Conservation (phyloP, 2,329 filamentous ascomycete genomes). For the Fusarium veterinarium region DNA sequence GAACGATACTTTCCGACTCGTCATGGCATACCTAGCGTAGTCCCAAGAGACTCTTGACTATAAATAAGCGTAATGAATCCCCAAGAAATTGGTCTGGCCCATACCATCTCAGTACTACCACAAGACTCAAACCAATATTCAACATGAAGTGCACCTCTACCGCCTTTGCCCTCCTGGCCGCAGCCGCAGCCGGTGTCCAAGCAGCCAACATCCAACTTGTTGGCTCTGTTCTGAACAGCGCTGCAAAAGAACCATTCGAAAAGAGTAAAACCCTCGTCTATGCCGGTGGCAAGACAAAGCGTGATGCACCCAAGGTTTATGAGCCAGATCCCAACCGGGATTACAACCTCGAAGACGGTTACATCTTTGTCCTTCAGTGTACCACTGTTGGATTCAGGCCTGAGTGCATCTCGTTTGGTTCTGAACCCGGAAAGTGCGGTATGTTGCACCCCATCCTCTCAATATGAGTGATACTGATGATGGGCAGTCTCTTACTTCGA, state of each 20-base stretch:
- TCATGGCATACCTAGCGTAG: not conserved
- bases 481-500: not conserved
- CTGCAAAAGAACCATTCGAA: not conserved
- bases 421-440: constrained; percentile 1
- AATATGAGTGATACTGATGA: not conserved
- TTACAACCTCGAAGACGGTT: not conserved
- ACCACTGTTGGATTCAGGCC: not conserved
- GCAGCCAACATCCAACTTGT: not conserved
- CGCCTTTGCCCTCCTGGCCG: not conserved
- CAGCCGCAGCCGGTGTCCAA: not conserved
- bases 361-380: not conserved
- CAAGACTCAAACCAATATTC: not conserved
- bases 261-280: not conserved
- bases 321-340: not conserved
- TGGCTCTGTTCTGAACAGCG: not conserved
- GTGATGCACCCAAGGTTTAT: not conserved
- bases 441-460: not conserved
- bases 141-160: not conserved
- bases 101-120: not conserved
- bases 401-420: not conserved
- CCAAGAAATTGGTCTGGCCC: not conserved
- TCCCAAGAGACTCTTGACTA: not conserved
- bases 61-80: not conserved
- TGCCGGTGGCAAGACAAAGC: not conserved
- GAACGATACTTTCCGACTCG: not conserved